These are phyloP conservation scores for Umbelopsis sp. DNA, from an alignment of 192 early-diverging fungal species.

Conservation along the genomic window DNA sequence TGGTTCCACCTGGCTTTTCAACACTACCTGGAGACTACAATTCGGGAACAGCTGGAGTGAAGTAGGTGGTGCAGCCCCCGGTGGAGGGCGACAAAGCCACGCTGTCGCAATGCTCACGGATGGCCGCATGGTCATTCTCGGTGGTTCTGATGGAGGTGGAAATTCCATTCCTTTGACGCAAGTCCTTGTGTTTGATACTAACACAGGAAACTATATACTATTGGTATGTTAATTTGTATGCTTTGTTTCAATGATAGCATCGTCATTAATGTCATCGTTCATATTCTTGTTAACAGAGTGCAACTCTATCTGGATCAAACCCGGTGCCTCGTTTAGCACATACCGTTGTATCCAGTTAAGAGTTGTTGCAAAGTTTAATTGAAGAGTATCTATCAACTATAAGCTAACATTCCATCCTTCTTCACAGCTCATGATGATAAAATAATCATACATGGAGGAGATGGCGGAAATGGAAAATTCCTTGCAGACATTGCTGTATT, in stretches of 20 bases:
- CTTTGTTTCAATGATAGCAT: not conserved
- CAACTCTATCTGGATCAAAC: not conserved
- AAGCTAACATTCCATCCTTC: not conserved
- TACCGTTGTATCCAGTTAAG: constrained; percentile 7
- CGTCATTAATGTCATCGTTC: not conserved
- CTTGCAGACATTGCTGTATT: not conserved
- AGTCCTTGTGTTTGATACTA: constrained; percentile 17
- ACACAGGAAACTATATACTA: not conserved
- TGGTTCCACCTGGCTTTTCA: not conserved
- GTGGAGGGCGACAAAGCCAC: constrained; percentile 15
- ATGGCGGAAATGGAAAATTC: constrained; percentile 3
- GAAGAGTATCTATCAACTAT: not conserved
- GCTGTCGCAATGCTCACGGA: constrained; percentile 2
- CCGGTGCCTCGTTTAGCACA: constrained; percentile 12
- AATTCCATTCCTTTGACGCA: not conserved
- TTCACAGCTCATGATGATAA: constrained; percentile 8
- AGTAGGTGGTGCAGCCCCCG: constrained; percentile 5
- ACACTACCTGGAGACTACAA: constrained; percentile 11
- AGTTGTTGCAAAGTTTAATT: not conserved
- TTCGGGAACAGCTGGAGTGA: not conserved
- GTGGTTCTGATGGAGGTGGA: not conserved
- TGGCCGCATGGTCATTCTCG: constrained; percentile 24
- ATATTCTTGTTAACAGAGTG: not conserved
- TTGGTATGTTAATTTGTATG: not conserved
- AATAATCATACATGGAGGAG: constrained; percentile 14